Evolutionary conservation across 768 basidiomycete species (phyloP).

Genomic region (Cyathus striatus): DNA sequence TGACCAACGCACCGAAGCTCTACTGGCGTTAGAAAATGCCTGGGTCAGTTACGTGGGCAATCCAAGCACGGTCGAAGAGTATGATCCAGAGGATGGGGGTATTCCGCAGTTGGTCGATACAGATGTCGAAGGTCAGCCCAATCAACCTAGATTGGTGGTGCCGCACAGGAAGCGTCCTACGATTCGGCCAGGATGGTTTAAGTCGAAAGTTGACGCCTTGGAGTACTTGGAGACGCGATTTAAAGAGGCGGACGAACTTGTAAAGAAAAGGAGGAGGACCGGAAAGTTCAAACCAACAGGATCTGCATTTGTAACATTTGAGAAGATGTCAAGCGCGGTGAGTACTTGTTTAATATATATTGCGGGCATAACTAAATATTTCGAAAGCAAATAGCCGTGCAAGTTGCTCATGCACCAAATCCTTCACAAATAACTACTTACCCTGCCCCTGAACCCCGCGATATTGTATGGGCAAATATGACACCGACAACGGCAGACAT

Average conservation of each 20-base stretch:
- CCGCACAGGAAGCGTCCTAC: constrained; percentile 77
- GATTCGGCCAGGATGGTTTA: constrained; percentile 70
- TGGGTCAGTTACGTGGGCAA: constrained; percentile 95
- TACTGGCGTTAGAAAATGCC: constrained; percentile 73
- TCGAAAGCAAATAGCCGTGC: constrained; percentile 91
- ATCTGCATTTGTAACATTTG: constrained; percentile 93
- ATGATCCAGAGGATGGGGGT: constrained; percentile 65
- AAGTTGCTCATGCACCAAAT: constrained; percentile 71
- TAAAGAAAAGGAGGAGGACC: constrained; percentile 63
- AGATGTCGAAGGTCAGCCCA: constrained; percentile 45
- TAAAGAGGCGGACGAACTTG: constrained; percentile 75
- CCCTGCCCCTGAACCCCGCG: constrained; percentile 89
- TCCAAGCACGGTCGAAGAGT: constrained; percentile 79
- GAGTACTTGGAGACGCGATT: constrained; percentile 83
- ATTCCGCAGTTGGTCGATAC: constrained; percentile 43
- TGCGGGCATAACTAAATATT: too few species aligned
- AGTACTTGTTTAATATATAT: too few species aligned
- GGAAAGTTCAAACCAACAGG: constrained; percentile 81
- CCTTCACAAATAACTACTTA: constrained; percentile 64
- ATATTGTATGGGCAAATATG: constrained; percentile 94
- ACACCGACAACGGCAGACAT: constrained; percentile 54
- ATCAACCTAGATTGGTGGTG: constrained; percentile 52
- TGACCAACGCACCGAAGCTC: constrained; percentile 74
- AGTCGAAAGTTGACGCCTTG: constrained; percentile 77
- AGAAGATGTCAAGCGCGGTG: constrained; percentile 93